Evolutionary conservation across 1,284 basidiomycete species (phyloP).

Genomic region (Stereum hirsutum): DNA sequence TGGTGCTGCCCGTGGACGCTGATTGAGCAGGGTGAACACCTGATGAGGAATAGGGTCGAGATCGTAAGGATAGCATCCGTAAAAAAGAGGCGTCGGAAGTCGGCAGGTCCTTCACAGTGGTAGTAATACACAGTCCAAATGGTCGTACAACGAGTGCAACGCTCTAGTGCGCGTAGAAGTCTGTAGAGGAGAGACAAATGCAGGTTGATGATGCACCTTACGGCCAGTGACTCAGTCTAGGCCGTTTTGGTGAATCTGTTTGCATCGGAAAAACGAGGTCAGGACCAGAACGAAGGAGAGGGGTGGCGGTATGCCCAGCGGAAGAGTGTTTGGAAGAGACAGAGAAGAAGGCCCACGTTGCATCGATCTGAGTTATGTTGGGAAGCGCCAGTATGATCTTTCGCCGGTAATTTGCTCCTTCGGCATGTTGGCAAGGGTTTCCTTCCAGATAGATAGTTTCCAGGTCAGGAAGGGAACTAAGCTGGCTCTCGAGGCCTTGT

Average conservation of each 20-base stretch:
- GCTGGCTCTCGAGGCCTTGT: constrained; percentile 59
- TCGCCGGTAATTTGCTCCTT: constrained; percentile 76
- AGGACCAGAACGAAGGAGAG: not conserved
- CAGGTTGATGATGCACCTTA: no score
- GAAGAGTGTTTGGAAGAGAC: constrained; percentile 1
- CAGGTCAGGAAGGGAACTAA: constrained; percentile 60
- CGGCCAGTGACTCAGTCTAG: not conserved
- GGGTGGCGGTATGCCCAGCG: not conserved
- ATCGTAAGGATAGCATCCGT: no score
- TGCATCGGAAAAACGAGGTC: not conserved
- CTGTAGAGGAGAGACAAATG: no score
- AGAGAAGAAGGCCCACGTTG: constrained; percentile 56
- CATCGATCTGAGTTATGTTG: constrained; percentile 90
- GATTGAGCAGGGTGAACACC: no score
- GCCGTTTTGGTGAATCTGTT: not conserved
- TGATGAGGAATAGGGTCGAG: no score
- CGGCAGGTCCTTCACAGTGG: no score
- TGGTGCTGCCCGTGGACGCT: no score
- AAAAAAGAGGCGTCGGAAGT: no score
- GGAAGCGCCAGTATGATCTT: constrained; percentile 88
- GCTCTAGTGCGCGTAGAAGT: no score
- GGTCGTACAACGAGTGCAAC: no score
- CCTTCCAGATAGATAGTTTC: constrained; percentile 92
- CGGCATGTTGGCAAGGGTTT: constrained; percentile 83
- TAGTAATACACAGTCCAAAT: no score